Percentiles rank a stretch among this genome's conserved stretches.
Evolutionary conservation across 192 early-diverging fungal species (phyloP).

Genomic region (Rhizoclosmatium sp.): DNA sequence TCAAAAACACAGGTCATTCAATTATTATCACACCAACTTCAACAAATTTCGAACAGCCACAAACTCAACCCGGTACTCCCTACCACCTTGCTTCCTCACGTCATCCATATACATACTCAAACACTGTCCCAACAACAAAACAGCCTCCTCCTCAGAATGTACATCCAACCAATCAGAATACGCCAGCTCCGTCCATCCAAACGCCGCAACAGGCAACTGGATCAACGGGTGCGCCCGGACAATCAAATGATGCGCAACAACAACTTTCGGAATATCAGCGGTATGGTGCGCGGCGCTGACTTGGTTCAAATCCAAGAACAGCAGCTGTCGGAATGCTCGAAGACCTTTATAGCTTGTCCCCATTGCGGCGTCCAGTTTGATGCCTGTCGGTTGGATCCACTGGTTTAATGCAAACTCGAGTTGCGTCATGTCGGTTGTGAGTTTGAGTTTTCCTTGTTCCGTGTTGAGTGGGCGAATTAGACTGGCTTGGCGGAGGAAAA

Average conservation of each 20-base stretch:
- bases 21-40: conserved; percentile 1
- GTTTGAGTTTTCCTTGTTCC: conserved; percentile 69
- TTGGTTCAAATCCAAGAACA: conserved; percentile 70
- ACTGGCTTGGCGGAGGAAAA: conserved; percentile 75
- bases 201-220: conserved; percentile 62
- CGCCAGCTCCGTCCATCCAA: conserved; percentile 64
- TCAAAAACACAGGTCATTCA: too few relatives aligned
- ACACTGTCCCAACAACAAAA: conserved; percentile 55
- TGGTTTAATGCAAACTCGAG: conserved; percentile 74
- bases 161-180: conserved; percentile 76
- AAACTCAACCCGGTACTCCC: conserved; percentile 44
- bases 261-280: conserved; percentile 50
- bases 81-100: conserved; percentile 41
- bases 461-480: conserved; percentile 63
- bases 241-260: conserved; percentile 72
- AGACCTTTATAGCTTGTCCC: conserved; percentile 64
- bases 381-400: conserved; percentile 62
- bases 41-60: conserved; percentile 32
- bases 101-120: conserved; percentile 54
- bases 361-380: conserved; percentile 65
- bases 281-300: conserved; percentile 59
- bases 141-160: conserved; percentile 58
- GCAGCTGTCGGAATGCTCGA: conserved; percentile 66
- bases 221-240: conserved; percentile 62
- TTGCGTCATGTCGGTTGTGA: conserved; percentile 76